Percentiles rank a stretch among this genome's conserved stretches.
These are phyloP conservation scores for Aspergillus novoparasiticus DNA, from an alignment of 2,329 filamentous ascomycete genomes.

Conservation along the genomic window DNA sequence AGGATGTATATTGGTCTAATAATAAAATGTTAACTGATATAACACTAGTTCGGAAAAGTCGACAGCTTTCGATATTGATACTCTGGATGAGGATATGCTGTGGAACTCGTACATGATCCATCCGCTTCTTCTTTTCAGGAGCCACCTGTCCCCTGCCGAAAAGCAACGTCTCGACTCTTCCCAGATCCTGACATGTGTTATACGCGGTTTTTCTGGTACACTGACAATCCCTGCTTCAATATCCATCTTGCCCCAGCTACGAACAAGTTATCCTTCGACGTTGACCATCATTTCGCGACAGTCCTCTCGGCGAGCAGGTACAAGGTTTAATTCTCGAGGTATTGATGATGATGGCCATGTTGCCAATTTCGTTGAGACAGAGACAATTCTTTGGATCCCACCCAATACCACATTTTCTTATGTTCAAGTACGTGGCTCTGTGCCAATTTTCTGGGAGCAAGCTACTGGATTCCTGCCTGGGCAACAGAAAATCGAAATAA, in stretches of 20 bases:
- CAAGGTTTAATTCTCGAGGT: slow-evolving; percentile 93
- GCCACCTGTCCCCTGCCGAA: slow-evolving; percentile 73
- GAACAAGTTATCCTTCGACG: slow-evolving; percentile 74
- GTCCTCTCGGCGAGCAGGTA: slow-evolving; percentile 88
- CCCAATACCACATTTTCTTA: slow-evolving; percentile 84
- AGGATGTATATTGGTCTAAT: slow-evolving; percentile 1
- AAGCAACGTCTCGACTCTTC: slow-evolving; percentile 80
- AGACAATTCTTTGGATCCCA: slow-evolving; percentile 87
- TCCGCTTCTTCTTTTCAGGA: slow-evolving; percentile 86
- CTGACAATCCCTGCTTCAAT: slow-evolving; percentile 78
- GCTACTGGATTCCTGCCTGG: slow-evolving; percentile 82
- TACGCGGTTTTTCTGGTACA: slow-evolving; percentile 87
- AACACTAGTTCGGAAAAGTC: slow-evolving; percentile 68
- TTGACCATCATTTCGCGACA: slow-evolving; percentile 89
- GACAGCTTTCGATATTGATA: slow-evolving; percentile 84
- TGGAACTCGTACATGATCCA: slow-evolving; percentile 99
- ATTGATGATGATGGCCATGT: slow-evolving; percentile 98
- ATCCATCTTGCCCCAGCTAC: slow-evolving; percentile 67
- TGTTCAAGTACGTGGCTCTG: slow-evolving; percentile 86
- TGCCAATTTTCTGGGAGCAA: slow-evolving; percentile 98
- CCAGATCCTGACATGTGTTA: slow-evolving; percentile 87
- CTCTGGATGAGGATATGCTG: slow-evolving; percentile 86
- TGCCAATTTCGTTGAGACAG: slow-evolving; percentile 98
- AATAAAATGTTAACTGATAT: slow-evolving; percentile 22
- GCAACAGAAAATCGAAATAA: slow-evolving; percentile 92